These are phyloP conservation scores for Mucor racemosus DNA, from an alignment of 371 early-diverging fungal species.

Conservation along the genomic window DNA sequence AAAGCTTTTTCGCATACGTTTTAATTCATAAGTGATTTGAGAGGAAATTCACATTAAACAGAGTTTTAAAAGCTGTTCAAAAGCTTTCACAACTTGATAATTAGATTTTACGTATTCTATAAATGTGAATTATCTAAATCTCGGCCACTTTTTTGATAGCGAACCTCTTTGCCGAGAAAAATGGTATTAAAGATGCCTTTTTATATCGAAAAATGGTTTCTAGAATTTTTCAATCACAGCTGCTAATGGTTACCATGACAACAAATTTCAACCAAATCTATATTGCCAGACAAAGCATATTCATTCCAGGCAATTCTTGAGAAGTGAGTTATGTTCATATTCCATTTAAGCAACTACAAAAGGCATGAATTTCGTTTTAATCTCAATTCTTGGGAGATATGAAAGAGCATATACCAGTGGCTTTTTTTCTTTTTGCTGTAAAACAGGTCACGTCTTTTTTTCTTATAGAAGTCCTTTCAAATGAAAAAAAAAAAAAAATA, in stretches of 20 bases:
- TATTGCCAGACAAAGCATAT: neutral
- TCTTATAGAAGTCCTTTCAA: neutral
- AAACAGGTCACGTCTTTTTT: constrained; percentile 1
- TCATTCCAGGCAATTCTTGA: too few relatives aligned
- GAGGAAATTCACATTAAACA: too few relatives aligned
- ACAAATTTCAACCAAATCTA: neutral
- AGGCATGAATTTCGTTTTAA: neutral
- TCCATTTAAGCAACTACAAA: neutral
- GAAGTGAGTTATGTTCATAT: too few relatives aligned
- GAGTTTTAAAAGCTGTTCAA: too few relatives aligned
- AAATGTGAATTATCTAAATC: neutral
- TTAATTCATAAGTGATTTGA: too few relatives aligned
- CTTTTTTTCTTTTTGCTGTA: neutral
- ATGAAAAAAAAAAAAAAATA: constrained; percentile 12
- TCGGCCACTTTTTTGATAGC: neutral
- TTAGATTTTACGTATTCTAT: neutral
- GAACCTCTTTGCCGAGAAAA: neutral
- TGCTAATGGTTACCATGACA: neutral
- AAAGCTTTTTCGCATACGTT: too few relatives aligned
- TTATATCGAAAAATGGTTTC: neutral
- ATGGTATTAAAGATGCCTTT: neutral
- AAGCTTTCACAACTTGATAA: too few relatives aligned
- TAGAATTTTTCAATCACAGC: neutral
- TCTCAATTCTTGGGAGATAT: neutral
- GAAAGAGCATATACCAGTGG: neutral